phyloP scores from a whole-genome alignment of 129 eudicot species.

The Pittosporum tobira region DNA sequence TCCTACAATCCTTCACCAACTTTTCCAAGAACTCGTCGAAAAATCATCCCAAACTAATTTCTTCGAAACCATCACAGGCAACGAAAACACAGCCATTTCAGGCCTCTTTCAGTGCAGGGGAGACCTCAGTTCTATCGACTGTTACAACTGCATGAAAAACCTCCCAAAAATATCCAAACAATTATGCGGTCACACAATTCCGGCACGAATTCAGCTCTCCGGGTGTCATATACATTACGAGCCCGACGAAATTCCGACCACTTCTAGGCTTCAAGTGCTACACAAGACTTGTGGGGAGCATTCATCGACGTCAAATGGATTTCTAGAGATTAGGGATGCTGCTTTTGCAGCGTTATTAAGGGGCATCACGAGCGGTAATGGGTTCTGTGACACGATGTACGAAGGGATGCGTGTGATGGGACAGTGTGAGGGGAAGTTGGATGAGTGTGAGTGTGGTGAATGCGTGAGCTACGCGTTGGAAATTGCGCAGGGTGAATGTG shows the following conservation, averaged over 20 bases:
- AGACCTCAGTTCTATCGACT: slow-evolving; percentile 23
- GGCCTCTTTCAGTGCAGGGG: slow-evolving; percentile 45
- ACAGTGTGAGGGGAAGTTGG: slow-evolving; percentile 40
- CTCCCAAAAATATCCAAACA: slow-evolving; percentile 16
- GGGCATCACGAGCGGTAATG: slow-evolving; percentile 25
- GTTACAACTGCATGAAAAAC: slow-evolving; percentile 28
- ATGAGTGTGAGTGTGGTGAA: slow-evolving; percentile 47
- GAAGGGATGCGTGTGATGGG: slow-evolving; percentile 31
- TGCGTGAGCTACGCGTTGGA: slow-evolving; percentile 41
- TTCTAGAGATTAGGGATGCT: slow-evolving; percentile 21
- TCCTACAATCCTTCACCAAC: slow-evolving; percentile 22
- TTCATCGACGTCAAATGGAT: slow-evolving; percentile 6
- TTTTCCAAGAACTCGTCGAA: slow-evolving; percentile 31
- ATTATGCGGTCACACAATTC: slow-evolving; percentile 21
- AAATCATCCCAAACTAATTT: slow-evolving; percentile 35
- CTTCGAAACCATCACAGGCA: slow-evolving; percentile 28
- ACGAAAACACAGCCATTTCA: slow-evolving; percentile 25
- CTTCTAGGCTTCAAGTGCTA: slow-evolving; percentile 20
- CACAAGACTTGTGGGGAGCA: slow-evolving; percentile 36
- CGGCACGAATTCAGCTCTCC: slow-evolving; percentile 44
- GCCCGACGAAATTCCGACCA: background rate
- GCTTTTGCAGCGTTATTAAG: slow-evolving; percentile 26
- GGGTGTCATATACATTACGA: slow-evolving; percentile 40
- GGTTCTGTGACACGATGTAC: slow-evolving; percentile 28
- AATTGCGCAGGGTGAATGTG: slow-evolving; percentile 48